Evolutionary conservation across 805 yeast species (phyloP).

Genomic region (Candida ovalis): DNA sequence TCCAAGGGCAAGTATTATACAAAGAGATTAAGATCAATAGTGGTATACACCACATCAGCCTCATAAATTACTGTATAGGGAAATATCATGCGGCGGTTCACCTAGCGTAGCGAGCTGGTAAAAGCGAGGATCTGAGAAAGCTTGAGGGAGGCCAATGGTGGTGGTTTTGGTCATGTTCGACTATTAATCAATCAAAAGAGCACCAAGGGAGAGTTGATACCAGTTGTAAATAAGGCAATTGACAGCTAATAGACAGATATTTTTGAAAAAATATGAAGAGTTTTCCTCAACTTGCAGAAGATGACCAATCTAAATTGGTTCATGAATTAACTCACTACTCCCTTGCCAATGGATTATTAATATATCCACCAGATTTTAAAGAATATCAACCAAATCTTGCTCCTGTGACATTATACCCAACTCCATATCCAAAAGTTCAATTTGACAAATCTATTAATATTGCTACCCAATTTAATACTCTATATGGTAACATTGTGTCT

Average conservation of each 20-base stretch:
- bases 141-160: too few species aligned
- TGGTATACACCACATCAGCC: too few species aligned
- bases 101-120: too few species aligned
- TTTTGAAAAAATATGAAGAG: slow-evolving; percentile 1
- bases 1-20: too few species aligned
- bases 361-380: slow-evolving; percentile 63
- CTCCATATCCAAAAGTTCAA: slow-evolving; percentile 72
- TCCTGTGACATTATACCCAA: slow-evolving; percentile 88
- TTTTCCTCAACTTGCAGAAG: slow-evolving; percentile 15
- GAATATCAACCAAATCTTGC: slow-evolving; percentile 53
- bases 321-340: slow-evolving; percentile 63
- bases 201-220: too few species aligned
- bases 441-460: slow-evolving; percentile 65
- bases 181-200: too few species aligned
- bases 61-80: too few species aligned
- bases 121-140: too few species aligned
- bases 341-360: slow-evolving; percentile 73
- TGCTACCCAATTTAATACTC: slow-evolving; percentile 64
- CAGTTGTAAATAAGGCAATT: background rate
- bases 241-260: background rate
- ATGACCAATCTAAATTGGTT: slow-evolving; percentile 11
- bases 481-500: slow-evolving; percentile 69
- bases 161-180: too few species aligned
- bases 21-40: too few species aligned
- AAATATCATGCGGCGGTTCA: too few species aligned